Base-by-base conservation (phyloP, 2,329 filamentous ascomycete genomes). In the Ceratocystis destructans region DNA sequence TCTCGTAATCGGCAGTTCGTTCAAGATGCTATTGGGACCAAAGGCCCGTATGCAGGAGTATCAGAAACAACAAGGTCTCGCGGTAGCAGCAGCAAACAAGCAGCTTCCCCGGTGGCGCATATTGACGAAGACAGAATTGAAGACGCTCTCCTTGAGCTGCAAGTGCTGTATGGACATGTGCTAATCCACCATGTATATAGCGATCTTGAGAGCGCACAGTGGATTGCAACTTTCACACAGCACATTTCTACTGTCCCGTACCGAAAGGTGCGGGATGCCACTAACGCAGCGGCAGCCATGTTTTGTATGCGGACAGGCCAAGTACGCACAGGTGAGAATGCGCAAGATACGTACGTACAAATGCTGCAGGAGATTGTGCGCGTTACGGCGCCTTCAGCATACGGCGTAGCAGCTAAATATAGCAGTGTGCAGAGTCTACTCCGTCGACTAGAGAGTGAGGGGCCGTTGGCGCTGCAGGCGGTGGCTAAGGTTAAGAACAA, bases 271-370 rank as follows among this genome's bases (percentile, higher is more conserved):
- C 75, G 76, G 25, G 81, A 84, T 66, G 74, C 75, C 44, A 73
- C 75, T 62, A 76, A 76, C 70, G 78, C 77, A 65, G 79, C 81
- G 1, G 78, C 80, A 12, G 84, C 83, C 1, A 79, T 82, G 0
- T 93, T 93, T 73, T 92, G 88, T 75, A 91, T 92, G 87, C 88
- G 90, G 64, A 78, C 79, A 0, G 89, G 89, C 0, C 89, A 93
- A 74, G 87, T 93, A 53, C 84, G 83, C 65, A 83, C 85, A 0
- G 89, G 89, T 33, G 82, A 87, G 33, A 82, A 83, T 55, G 76
- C 80, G 1, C 73, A 77, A 5, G 88, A 92, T 71, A 89, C 85
- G 0, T 93, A 87, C 69, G 77, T 84, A 57, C 83, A 83, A 69
- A 89, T 93, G 88, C 76, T 94, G 63, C 86, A 90, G 74, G 86